Evolutionary conservation across 192 early-diverging fungal genomes (phyloP).

Genomic region (Coemansia sp.): DNA sequence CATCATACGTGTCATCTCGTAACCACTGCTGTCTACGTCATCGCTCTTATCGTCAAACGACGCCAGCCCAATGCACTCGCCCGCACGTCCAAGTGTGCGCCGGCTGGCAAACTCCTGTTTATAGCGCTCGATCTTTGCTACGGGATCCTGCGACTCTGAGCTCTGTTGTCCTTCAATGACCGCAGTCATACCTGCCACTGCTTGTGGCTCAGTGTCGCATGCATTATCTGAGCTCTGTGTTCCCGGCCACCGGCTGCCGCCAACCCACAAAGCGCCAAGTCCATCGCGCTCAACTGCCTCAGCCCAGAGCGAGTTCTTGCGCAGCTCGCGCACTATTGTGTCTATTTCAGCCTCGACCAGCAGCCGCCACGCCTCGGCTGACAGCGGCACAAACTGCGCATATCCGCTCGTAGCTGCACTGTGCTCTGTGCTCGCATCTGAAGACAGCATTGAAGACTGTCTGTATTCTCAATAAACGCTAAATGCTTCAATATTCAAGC

Average conservation of each 20-base stretch:
- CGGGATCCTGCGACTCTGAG: neutral
- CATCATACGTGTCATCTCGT: constrained; percentile 30
- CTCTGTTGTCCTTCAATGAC: neutral
- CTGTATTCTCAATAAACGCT: too few relatives aligned
- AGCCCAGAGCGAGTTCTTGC: constrained; percentile 50
- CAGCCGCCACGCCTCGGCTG: constrained; percentile 47
- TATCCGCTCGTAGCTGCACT: neutral
- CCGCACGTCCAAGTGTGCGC: constrained; percentile 44
- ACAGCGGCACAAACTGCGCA: constrained; percentile 17
- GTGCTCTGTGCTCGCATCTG: constrained; percentile 7
- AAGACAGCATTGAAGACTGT: constrained; percentile 16
- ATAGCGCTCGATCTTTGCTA: constrained; percentile 19
- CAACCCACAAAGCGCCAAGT: constrained; percentile 52
- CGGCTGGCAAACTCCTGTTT: constrained; percentile 36
- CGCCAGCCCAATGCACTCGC: constrained; percentile 42
- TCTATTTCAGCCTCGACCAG: constrained; percentile 52
- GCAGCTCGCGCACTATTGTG: constrained; percentile 52
- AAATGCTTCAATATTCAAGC: too few relatives aligned
- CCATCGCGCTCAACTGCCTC: constrained; percentile 46
- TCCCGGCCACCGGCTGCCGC: constrained; percentile 47
- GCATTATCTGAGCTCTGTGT: constrained; percentile 2
- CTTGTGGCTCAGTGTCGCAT: neutral
- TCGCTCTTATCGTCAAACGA: constrained; percentile 36
- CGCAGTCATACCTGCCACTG: neutral
- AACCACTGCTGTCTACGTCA: constrained; percentile 26